Conservation (phyloP, 1,139 yeast species). For the Wickerhamiella infanticola region DNA sequence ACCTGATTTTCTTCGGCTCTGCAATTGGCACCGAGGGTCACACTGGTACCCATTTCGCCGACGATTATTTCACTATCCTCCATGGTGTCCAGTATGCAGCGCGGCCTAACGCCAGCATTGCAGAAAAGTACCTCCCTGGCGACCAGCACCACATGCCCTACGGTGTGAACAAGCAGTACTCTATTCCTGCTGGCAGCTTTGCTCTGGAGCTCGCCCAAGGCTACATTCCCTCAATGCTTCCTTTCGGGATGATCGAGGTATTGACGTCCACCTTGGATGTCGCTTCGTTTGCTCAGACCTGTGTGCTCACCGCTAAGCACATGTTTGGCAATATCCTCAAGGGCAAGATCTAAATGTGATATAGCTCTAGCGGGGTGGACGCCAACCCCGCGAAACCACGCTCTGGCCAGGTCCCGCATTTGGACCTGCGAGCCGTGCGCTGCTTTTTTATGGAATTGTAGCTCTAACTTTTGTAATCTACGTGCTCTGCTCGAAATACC, state of each 20-base stretch:
- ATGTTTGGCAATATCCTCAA: conserved; percentile 52
- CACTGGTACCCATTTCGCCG: conserved; percentile 88
- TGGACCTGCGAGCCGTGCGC: too few relatives aligned
- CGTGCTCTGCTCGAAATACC: neutral
- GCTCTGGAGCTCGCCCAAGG: conserved; percentile 97
- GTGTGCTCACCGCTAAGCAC: conserved; percentile 56
- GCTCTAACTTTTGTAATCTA: neutral
- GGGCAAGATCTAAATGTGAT: conserved; percentile 41
- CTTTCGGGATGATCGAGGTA: conserved; percentile 80
- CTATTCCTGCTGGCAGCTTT: conserved; percentile 66
- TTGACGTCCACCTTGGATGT: conserved; percentile 69
- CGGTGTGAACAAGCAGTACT: conserved; percentile 69
- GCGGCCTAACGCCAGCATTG: conserved; percentile 39
- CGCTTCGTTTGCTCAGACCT: conserved; percentile 51
- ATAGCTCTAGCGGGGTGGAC: too few relatives aligned
- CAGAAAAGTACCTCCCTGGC: conserved; percentile 55
- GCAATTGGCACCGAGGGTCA: conserved; percentile 94
- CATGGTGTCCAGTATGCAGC: conserved; percentile 68
- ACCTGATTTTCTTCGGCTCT: conserved; percentile 75
- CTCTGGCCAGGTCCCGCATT: too few relatives aligned
- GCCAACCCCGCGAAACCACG: too few relatives aligned
- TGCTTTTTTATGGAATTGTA: neutral
- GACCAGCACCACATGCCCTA: conserved; percentile 62
- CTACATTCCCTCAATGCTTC: conserved; percentile 96
- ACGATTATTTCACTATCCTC: conserved; percentile 86